Evolutionary conservation across 805 yeast genomes (phyloP), one percentile per base, ranked within the genome.

Genomic region (Clavispora santaluciae): DNA sequence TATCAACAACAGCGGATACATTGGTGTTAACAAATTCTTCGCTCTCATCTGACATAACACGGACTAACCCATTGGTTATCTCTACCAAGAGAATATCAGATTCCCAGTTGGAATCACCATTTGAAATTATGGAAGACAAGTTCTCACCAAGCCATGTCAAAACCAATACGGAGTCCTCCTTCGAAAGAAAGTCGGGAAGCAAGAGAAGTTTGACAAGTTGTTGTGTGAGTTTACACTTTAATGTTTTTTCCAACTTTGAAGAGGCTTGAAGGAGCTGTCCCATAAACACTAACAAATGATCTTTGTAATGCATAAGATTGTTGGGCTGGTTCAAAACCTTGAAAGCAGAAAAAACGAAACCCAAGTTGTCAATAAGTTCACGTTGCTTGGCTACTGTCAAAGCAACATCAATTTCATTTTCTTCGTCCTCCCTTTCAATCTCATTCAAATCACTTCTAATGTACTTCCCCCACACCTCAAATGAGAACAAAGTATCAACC

Each of bases 221-320:
- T 40, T 77, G 77, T 22, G 85, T 66, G 1, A 93, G 76, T 30
- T 83, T 64, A 21, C 83, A 72, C 52, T 88, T 73, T 42, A 88
- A 68, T 1, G 89, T 77, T 9, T 80, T 81, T 52, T 86, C 96
- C 22, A 77, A 63, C 24, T 71, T 73, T 0, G 95, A 79, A 0
- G 86, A 73, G 0, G 83, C 73, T 56, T 83, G 76, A 36, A 90
- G 67, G 5, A 86, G 72, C 53, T 78, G 81, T n/a, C 89, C 79
- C 49, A 87, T 59, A 33, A 83, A 65, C 40, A 81, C 76, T 22
- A 89, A 61, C 12, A 90, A 65, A 29, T 79, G 79, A 52, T 89
- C 95, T 46, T 84, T 81, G 57, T 64, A 75, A 6, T 57, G 49
- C 12, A 60, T 49, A 38, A 86, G 57, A 7, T 69, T 60, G 45